These are phyloP conservation scores for Populus trichocarpa DNA, from an alignment of 441 rosid genomes.

Conservation along the genomic window DNA sequence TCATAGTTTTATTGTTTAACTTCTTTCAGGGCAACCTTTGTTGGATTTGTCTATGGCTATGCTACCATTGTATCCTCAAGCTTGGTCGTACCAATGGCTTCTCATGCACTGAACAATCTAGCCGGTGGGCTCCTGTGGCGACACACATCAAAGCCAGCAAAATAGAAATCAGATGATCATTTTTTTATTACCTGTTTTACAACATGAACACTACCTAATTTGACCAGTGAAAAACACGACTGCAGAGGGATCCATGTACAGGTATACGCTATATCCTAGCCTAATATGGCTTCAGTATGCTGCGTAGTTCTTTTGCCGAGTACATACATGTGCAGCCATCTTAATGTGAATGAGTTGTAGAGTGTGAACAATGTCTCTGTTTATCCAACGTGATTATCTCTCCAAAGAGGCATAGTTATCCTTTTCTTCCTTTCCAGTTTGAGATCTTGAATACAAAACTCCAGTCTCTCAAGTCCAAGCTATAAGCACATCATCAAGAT, in stretches of 20 bases:
- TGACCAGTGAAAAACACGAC: neutral
- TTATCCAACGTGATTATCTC: too few relatives aligned
- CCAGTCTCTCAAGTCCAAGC: too few relatives aligned
- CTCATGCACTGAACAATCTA: conserved; percentile 82
- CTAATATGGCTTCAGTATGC: neutral
- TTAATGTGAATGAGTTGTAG: neutral
- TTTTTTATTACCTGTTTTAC: neutral
- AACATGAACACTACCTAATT: neutral
- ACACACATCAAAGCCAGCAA: conserved; percentile 37
- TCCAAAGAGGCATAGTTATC: too few relatives aligned
- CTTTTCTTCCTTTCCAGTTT: too few relatives aligned
- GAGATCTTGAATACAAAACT: too few relatives aligned
- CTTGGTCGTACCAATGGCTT: conserved; percentile 66
- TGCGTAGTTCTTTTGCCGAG: neutral
- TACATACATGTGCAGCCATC: neutral
- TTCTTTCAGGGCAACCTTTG: conserved; percentile 76
- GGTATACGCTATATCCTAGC: neutral
- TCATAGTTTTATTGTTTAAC: neutral
- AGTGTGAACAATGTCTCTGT: neutral
- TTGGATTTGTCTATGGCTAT: conserved; percentile 67
- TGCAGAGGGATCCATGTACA: neutral
- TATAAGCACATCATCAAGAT: too few relatives aligned
- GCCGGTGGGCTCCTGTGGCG: conserved; percentile 76
- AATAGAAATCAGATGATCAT: conserved; percentile 15
- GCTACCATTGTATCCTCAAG: conserved; percentile 64